Evolutionary conservation across 257 asterid genomes (phyloP).

Genomic region (Solanum lycopersicoides): DNA sequence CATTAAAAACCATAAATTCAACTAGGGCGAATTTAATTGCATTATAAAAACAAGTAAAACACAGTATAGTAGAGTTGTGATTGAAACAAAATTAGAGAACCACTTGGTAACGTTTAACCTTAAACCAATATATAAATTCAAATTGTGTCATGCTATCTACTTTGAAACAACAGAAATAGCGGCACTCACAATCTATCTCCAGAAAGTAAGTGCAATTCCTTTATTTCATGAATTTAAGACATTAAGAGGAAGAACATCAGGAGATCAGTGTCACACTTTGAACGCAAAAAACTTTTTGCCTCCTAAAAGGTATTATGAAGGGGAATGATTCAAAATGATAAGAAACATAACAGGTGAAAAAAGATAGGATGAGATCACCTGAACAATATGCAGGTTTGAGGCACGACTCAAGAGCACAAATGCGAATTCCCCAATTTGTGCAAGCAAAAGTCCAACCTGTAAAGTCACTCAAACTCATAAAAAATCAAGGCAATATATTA

Average conservation of each 20-base stretch:
- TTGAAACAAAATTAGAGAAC: not conserved
- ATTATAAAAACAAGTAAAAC: not conserved
- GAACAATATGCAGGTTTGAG: constrained; percentile 70
- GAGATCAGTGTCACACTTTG: not conserved
- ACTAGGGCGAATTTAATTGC: not conserved
- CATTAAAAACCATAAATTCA: not conserved
- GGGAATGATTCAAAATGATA: not conserved
- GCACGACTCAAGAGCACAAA: constrained; percentile 95
- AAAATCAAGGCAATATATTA: not conserved
- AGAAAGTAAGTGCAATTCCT: not conserved
- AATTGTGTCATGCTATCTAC: not conserved
- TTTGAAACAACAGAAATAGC: not conserved
- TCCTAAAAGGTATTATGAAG: not conserved
- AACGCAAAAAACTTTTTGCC: not conserved
- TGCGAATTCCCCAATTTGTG: constrained; percentile 97
- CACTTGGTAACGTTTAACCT: not conserved
- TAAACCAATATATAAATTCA: not conserved
- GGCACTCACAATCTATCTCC: not conserved
- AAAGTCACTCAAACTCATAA: not conserved
- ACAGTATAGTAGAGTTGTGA: not conserved
- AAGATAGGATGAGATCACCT: constrained; percentile 34
- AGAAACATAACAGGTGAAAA: not conserved
- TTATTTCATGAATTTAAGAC: not conserved
- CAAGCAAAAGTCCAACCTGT: constrained; percentile 84
- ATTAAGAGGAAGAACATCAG: not conserved